A percentile compares a stretch with the other conserved stretches of the same genome.
These are phyloP conservation scores for Dendrobium nobile DNA, from an alignment of 106 monocot genomes.

Conservation along the genomic window DNA sequence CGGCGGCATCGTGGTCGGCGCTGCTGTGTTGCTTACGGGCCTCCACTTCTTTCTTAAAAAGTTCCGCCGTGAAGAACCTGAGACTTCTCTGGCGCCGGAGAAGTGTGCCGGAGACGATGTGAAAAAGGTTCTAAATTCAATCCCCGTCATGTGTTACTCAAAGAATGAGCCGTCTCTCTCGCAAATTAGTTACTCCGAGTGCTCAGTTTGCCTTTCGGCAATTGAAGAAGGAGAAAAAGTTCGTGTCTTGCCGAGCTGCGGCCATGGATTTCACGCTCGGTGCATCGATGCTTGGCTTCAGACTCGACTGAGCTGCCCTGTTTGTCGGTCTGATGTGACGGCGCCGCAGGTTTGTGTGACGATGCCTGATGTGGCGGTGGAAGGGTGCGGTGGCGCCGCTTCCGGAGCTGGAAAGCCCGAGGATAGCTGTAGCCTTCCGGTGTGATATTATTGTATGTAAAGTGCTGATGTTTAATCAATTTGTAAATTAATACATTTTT, in stretches of 20 bases:
- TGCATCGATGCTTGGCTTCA: conserved; percentile 15
- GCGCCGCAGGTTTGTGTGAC: neutral
- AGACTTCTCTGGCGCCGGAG: neutral
- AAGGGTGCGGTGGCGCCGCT: no score
- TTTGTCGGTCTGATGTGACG: conserved; percentile 1
- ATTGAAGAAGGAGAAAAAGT: conserved; percentile 4
- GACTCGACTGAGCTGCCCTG: neutral
- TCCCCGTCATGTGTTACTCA: neutral
- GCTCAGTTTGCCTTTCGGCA: conserved; percentile 15
- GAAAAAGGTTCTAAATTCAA: neutral
- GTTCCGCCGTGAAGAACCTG: neutral
- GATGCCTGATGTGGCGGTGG: no score
- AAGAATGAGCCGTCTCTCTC: neutral
- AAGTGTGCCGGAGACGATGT: neutral
- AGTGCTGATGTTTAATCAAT: no score
- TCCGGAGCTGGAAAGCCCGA: no score
- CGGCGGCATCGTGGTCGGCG: neutral
- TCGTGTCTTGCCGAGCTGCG: conserved; percentile 4
- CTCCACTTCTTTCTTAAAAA: conserved; percentile 12
- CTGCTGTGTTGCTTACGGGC: neutral
- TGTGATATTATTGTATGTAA: no score
- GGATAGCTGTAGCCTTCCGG: no score
- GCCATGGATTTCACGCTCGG: conserved; percentile 10
- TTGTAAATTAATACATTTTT: no score
- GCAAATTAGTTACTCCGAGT: conserved; percentile 4